phyloP scores from a whole-genome alignment of 345 rosid species.

The Ceriops tagal region DNA sequence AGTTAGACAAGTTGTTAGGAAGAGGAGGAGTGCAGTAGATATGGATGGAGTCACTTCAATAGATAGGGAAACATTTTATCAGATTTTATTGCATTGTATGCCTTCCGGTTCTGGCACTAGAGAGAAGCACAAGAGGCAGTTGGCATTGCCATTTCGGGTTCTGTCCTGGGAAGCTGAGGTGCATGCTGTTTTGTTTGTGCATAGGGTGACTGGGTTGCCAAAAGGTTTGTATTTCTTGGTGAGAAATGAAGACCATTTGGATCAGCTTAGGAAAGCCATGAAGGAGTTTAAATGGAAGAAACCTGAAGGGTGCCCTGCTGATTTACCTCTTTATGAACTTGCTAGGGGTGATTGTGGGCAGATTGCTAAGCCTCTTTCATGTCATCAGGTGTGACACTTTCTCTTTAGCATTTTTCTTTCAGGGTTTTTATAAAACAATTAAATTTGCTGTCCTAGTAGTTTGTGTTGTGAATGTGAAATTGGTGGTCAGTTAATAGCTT shows the following conservation, averaged over 20 bases:
- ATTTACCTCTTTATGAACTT: slow-evolving; percentile 66
- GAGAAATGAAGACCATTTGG: slow-evolving; percentile 79
- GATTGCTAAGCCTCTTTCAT: slow-evolving; percentile 65
- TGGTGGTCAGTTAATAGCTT: neutral
- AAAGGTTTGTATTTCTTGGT: slow-evolving; percentile 79
- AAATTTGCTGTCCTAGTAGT: too few relatives aligned
- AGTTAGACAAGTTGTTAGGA: slow-evolving; percentile 59
- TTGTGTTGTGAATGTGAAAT: neutral
- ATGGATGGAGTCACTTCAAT: slow-evolving; percentile 73
- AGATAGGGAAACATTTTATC: slow-evolving; percentile 62
- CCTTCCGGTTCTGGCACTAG: slow-evolving; percentile 60
- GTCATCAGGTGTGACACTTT: slow-evolving; percentile 62
- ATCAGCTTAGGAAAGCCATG: slow-evolving; percentile 47
- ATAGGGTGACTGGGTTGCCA: slow-evolving; percentile 63
- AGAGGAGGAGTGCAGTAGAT: slow-evolving; percentile 87
- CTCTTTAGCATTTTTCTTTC: neutral
- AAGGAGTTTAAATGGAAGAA: slow-evolving; percentile 68
- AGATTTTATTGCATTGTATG: slow-evolving; percentile 79
- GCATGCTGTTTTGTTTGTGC: slow-evolving; percentile 84
- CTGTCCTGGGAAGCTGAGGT: slow-evolving; percentile 89
- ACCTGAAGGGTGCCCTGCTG: slow-evolving; percentile 75
- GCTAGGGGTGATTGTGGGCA: slow-evolving; percentile 51
- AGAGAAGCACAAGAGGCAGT: slow-evolving; percentile 49
- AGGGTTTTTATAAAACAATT: neutral
- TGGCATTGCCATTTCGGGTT: slow-evolving; percentile 67